Conservation (phyloP, 2,329 filamentous ascomycete species). For the Leptodontidium sp. region DNA sequence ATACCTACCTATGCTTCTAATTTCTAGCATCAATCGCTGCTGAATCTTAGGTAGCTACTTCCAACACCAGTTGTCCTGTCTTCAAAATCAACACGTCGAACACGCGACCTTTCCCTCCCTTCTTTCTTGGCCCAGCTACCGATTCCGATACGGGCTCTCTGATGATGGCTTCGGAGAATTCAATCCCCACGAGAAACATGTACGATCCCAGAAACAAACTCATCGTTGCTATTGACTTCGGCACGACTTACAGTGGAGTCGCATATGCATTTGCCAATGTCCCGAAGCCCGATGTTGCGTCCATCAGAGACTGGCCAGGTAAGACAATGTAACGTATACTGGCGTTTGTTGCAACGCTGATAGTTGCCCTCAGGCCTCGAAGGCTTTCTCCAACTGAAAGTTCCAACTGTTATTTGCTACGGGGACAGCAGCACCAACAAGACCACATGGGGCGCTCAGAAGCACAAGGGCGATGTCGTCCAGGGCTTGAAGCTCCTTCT, state of each 20-base stretch:
- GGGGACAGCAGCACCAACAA: not conserved
- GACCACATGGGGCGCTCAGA: conserved; percentile 32
- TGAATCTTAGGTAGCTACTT: too few relatives aligned
- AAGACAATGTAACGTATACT: not conserved
- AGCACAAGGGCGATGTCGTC: conserved; percentile 24
- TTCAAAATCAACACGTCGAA: too few relatives aligned
- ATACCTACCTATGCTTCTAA: too few relatives aligned
- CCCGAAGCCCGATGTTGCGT: not conserved
- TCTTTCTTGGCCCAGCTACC: too few relatives aligned
- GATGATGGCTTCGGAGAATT: not conserved
- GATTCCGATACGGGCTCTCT: too few relatives aligned
- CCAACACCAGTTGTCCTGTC: too few relatives aligned
- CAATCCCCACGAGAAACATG: not conserved
- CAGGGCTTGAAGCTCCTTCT: conserved; percentile 41
- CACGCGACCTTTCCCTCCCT: too few relatives aligned
- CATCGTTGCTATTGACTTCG: conserved; percentile 37
- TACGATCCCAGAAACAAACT: conserved; percentile 15
- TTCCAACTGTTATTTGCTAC: conserved; percentile 31
- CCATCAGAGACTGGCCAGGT: conserved; percentile 38
- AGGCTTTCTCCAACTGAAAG: conserved; percentile 27
- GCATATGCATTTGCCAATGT: conserved; percentile 26
- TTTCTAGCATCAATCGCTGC: too few relatives aligned
- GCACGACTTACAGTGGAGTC: conserved; percentile 36
- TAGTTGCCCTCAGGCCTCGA: conserved; percentile 13
- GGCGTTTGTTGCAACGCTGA: not conserved